Evolutionary conservation across 768 basidiomycete species (phyloP).

Genomic region (Leccinum arenicola): DNA sequence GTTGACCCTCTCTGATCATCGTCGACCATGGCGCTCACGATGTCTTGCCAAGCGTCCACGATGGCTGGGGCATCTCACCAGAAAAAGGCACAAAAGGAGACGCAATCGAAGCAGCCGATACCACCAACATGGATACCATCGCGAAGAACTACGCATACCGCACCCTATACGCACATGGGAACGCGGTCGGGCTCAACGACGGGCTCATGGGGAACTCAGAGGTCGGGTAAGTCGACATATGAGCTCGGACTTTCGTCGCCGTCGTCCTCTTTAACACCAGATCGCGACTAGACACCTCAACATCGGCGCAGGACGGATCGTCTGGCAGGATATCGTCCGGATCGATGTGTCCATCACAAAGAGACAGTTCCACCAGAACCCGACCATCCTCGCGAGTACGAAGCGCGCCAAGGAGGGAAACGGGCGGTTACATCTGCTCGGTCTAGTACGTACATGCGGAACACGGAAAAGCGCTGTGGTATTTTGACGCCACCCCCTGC

Average conservation of each 20-base stretch:
- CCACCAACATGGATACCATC: conserved; percentile 88
- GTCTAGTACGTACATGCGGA: conserved; percentile 57
- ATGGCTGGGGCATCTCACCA: conserved; percentile 88
- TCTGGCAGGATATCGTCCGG: conserved; percentile 97
- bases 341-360: conserved; percentile 94
- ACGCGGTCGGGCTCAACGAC: conserved; percentile 90
- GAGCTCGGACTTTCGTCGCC: not conserved
- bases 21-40: not conserved
- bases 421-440: conserved; percentile 85
- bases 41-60: conserved; percentile 66
- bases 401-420: conserved; percentile 78
- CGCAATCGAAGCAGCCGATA: conserved; percentile 81
- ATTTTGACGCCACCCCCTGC: conserved; percentile 4
- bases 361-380: conserved; percentile 77
- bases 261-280: not conserved
- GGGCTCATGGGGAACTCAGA: conserved; percentile 98
- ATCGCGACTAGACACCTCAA: conserved; percentile 73
- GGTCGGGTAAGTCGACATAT: conserved; percentile 67
- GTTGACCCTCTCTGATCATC: conserved; percentile 18
- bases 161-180: conserved; percentile 77
- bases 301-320: conserved; percentile 90
- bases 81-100: conserved; percentile 75
- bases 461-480: not conserved
- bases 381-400: conserved; percentile 66
- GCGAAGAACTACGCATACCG: conserved; percentile 72